Evolutionary conservation across 768 basidiomycete species (phyloP), one percentile per base, ranked within the genome.

Genomic region (Fomitopsis serialis): DNA sequence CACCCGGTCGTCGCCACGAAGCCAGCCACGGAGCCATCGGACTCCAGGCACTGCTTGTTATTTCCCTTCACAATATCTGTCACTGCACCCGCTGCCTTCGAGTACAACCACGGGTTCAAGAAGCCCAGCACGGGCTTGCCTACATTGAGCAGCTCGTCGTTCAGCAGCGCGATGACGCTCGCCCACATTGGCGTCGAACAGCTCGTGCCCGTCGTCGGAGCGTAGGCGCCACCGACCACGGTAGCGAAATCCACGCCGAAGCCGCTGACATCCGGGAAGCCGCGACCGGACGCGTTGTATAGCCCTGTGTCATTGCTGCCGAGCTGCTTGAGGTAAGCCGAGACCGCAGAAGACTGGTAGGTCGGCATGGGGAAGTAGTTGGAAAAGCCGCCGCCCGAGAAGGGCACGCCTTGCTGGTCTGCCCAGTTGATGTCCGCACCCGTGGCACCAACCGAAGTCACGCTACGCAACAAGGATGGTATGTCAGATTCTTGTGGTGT

Each of bases 401-500:
- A 68, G 48, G 48, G 11, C 1, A 68, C 65, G 2, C 62, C 60
- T 9, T 54, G 61, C 60, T 72, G 68, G 4, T 52, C 68, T 42
- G 80, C 66, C 37, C 54, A 48, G 13, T 62, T 63, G 2, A 86
- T 88, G 12, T 79, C 86, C 9, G 86, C 87, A 13, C 89, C 86
- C 7, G 87, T 88, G 10, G 79, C 86, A 9, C 87, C 87, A 15
- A 90, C 87, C 5, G 82, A 60, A 8, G 87, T 89, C 40, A 61
- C 32, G 53, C 57, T 60, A 44, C 12, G 12, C 5, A 27, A 9
- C 21, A n/a, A n/a, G n/a, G n/a, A n/a, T n/a, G n/a, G n/a, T 13
- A 24, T 15, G 40, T 19, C 34, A 27, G 36, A n/a, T n/a, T n/a
- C n/a, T n/a, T 27, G 10, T 24, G 21, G 25, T 46, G 25, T 51